Evolutionary conservation across 305 asterid species (phyloP), one percentile per base, ranked within the genome.

Genomic region (Plantago coronopus): DNA sequence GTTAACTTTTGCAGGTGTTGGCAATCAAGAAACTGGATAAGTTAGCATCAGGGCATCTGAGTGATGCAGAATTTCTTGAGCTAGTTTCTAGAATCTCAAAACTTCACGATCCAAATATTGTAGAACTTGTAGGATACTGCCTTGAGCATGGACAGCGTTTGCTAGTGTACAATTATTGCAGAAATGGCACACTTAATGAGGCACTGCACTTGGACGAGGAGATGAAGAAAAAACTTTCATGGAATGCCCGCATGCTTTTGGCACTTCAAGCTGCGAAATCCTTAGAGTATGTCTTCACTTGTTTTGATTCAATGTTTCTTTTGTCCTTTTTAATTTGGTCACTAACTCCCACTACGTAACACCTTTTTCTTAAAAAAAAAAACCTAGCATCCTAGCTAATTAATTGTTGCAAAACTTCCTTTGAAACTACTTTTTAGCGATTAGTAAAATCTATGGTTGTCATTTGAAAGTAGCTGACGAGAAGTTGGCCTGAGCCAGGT

Each of bases 221-320:
- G 62, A 78, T 81, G 61, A 86, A 82, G 62, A 70, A 73, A 68
- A 82, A 76, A 74, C 91, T 93, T 63, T 76, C 97, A 0, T 93
- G 99, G 99, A 89, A 76, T 56, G 77, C 79, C 56, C 96, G 99
- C 68, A 75, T 87, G 70, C 74, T 65, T 29, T 50, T 89, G 79
- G 96, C 95, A 0, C 95, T 89, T 82, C 88, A 93, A 81, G 96
- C 97, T 72, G 97, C 99, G 49, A 76, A 77, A 74, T 91, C 95
- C 66, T 71, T 93, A 18, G 96, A 87, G 99, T 93, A 82, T 63
- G 97, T 83, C 59, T 43, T 45, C 46, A 29, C 37, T 29, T 29
- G n/a, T n/a, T n/a, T n/a, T n/a, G n/a, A n/a, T n/a, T n/a, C n/a
- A n/a, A n/a, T n/a, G n/a, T n/a, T 27, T 29, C 37, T 3, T 29